These are phyloP conservation scores for Dalbergia cochinchinensis DNA, from an alignment of 306 rosid genomes.

Conservation along the genomic window DNA sequence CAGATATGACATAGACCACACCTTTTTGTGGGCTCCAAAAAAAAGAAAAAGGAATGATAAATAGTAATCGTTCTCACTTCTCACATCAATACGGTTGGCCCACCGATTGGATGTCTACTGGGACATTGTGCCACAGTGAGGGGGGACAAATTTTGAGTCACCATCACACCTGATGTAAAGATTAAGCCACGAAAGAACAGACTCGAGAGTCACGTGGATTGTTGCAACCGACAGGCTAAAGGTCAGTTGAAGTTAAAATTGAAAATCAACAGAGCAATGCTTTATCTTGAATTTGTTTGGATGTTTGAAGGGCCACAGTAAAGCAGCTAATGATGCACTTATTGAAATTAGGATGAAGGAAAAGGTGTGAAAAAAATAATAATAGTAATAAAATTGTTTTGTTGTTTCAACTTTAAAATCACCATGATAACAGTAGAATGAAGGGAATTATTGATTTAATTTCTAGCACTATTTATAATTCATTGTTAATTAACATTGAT, in stretches of 20 bases:
- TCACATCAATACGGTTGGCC: not conserved
- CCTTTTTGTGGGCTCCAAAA: not conserved
- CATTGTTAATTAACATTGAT: too few relatives aligned
- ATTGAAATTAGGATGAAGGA: too few relatives aligned
- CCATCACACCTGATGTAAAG: not conserved
- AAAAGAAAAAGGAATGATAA: not conserved
- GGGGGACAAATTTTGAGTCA: not conserved
- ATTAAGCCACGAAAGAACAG: not conserved
- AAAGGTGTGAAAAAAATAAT: too few relatives aligned
- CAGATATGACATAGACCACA: not conserved
- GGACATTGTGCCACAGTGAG: not conserved
- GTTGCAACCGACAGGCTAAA: constrained; percentile 18
- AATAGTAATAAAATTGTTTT: too few relatives aligned
- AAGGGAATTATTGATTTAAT: too few relatives aligned
- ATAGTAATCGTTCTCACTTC: not conserved
- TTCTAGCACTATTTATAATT: too few relatives aligned
- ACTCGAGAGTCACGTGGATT: not conserved
- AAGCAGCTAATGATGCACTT: too few relatives aligned
- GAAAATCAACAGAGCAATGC: too few relatives aligned
- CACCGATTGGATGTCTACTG: not conserved
- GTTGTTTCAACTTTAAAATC: too few relatives aligned
- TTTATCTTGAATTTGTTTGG: too few relatives aligned
- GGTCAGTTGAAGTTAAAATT: not conserved
- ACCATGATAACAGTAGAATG: too few relatives aligned
- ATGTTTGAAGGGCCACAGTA: too few relatives aligned